Conservation (phyloP, 805 yeast genomes). For the Danielia oregonensis region DNA sequence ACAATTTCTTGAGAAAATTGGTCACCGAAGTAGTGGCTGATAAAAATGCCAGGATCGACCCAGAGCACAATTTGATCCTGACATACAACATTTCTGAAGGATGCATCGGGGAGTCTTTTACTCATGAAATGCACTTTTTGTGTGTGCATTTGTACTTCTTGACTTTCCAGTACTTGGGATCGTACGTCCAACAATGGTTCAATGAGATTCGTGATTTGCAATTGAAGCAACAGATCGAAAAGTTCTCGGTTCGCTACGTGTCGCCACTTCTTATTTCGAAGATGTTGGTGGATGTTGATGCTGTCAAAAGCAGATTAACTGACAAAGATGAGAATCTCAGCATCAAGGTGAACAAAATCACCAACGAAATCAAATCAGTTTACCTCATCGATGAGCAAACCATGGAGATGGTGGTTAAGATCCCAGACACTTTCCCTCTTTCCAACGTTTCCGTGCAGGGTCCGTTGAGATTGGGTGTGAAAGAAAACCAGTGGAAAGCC, state of each 20-base stretch:
- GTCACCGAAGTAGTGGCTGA: conserved; percentile 13
- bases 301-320: conserved; percentile 32
- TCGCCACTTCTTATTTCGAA: conserved; percentile 61
- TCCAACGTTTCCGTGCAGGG: conserved; percentile 74
- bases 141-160: conserved; percentile 50
- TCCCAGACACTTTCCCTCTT: conserved; percentile 79
- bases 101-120: conserved; percentile 16
- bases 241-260: conserved; percentile 55
- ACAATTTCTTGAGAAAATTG: conserved; percentile 19
- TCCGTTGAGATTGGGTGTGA: conserved; percentile 77
- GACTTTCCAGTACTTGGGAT: conserved; percentile 49
- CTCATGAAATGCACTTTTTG: conserved; percentile 36
- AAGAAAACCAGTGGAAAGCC: conserved; percentile 89
- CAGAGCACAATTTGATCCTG: conserved; percentile 17
- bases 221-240: conserved; percentile 55
- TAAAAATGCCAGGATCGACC: conserved; percentile 9
- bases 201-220: conserved; percentile 65
- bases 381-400: conserved; percentile 85
- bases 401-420: conserved; percentile 69
- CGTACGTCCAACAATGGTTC: conserved; percentile 66
- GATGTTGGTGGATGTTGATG: conserved; percentile 51
- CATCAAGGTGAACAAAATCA: conserved; percentile 56
- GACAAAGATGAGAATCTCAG: conserved; percentile 43
- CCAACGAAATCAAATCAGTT: conserved; percentile 66
- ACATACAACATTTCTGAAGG: conserved; percentile 20